Evolutionary conservation across 257 asterid genomes (phyloP).

Genomic region (Rauvolfia tetraphylla): DNA sequence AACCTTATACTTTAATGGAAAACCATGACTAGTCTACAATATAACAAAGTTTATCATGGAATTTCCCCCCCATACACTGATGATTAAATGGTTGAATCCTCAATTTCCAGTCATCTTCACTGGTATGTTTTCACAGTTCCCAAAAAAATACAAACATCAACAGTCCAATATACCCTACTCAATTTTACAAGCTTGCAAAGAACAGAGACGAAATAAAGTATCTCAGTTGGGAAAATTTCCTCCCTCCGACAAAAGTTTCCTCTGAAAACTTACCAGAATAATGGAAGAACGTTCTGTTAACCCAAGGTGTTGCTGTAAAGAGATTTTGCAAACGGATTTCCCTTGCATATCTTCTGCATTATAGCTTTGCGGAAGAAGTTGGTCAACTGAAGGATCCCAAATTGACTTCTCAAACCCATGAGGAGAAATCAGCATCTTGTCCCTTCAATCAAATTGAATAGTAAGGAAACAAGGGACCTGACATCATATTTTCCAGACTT

Average conservation of each 20-base stretch:
- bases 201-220: background rate
- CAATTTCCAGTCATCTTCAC: background rate
- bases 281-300: conserved; percentile 42
- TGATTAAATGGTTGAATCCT: background rate
- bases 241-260: no score
- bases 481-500: background rate
- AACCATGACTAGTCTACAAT: background rate
- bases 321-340: conserved; percentile 54
- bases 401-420: conserved; percentile 53
- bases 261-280: conserved; percentile 51
- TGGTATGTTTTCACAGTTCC: background rate
- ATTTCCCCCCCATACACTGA: background rate
- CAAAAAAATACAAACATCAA: background rate
- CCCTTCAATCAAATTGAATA: conserved; percentile 46
- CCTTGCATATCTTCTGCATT: conserved; percentile 59
- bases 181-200: conserved; percentile 1
- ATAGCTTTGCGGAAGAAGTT: conserved; percentile 53
- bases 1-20: background rate
- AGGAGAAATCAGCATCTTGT: conserved; percentile 65
- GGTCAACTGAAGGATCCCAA: conserved; percentile 77
- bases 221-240: background rate
- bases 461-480: conserved; percentile 23
- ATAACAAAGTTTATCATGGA: background rate
- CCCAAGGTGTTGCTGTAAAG: conserved; percentile 53
- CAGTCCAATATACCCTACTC: background rate